Conservation (phyloP, 805 yeast genomes). For the Cyberlindnera mycetangii region DNA sequence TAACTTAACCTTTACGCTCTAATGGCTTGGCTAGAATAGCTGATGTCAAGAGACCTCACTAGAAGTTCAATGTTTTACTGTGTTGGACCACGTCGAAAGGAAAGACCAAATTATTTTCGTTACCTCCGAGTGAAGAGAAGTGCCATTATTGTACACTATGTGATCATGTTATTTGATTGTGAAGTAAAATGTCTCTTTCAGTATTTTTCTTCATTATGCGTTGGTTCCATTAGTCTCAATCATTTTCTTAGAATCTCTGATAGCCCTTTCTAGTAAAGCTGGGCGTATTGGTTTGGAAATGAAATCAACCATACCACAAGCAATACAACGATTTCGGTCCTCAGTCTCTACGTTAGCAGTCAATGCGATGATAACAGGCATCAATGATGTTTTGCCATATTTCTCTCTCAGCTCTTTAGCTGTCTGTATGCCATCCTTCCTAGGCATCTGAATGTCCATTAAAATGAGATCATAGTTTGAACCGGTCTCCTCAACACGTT, state of each 20-base stretch:
- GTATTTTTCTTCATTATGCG: not conserved
- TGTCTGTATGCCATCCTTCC: conserved; percentile 90
- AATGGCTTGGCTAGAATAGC: too few relatives aligned
- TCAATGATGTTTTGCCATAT: conserved; percentile 51
- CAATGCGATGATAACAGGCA: conserved; percentile 92
- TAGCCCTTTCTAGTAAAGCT: conserved; percentile 32
- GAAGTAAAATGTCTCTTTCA: not conserved
- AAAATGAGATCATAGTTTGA: conserved; percentile 82
- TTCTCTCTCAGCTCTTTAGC: conserved; percentile 65
- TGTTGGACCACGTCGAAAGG: too few relatives aligned
- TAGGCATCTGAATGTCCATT: conserved; percentile 96
- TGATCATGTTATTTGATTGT: too few relatives aligned
- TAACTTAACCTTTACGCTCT: too few relatives aligned
- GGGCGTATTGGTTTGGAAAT: conserved; percentile 54
- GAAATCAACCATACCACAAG: conserved; percentile 52
- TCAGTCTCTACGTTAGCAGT: conserved; percentile 74
- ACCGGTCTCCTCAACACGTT: conserved; percentile 44
- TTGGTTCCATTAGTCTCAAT: too few relatives aligned
- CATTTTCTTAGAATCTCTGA: not conserved
- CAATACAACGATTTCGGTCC: conserved; percentile 43
- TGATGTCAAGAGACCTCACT: too few relatives aligned
- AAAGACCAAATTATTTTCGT: too few relatives aligned
- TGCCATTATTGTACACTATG: too few relatives aligned
- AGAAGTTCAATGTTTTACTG: too few relatives aligned
- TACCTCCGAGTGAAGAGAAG: too few relatives aligned